Evolutionary conservation across 2,329 filamentous ascomycete species (phyloP).

Genomic region (Talaromyces sp.): DNA sequence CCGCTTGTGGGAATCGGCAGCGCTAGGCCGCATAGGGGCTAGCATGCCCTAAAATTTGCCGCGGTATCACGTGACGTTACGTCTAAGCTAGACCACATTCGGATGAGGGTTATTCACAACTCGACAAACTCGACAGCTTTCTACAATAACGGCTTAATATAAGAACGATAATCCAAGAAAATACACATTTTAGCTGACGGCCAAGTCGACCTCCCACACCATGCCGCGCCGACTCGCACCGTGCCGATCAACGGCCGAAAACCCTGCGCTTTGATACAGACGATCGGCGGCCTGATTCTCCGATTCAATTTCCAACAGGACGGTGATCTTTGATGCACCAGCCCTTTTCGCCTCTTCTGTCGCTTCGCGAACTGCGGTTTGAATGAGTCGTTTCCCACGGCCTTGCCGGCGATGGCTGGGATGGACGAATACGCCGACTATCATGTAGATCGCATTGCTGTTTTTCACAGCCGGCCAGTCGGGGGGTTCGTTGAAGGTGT

Average conservation of each 20-base stretch:
- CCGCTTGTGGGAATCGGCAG: constrained; percentile 33
- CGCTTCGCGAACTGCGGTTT: constrained; percentile 9
- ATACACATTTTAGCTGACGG: neutral
- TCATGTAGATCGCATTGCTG: constrained; percentile 17
- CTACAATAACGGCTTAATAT: neutral
- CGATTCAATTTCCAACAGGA: constrained; percentile 16
- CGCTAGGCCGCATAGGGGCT: constrained; percentile 17
- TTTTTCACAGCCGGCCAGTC: constrained; percentile 3
- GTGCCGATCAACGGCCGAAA: constrained; percentile 5
- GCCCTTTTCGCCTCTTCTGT: constrained; percentile 9
- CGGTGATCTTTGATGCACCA: constrained; percentile 11
- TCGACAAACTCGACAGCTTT: neutral
- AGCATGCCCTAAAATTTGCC: constrained; percentile 11
- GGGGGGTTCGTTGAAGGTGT: neutral
- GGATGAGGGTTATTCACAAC: neutral
- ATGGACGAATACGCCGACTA: constrained; percentile 23
- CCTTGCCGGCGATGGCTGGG: constrained; percentile 16
- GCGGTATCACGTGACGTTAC: neutral
- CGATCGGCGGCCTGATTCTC: constrained; percentile 12
- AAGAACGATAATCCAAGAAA: neutral
- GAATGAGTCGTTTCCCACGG: constrained; percentile 17
- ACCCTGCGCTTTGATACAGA: constrained; percentile 20
- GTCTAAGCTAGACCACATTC: neutral
- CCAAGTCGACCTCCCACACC: neutral
- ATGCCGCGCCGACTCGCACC: neutral